A percentile compares a stretch with the other conserved stretches of the same genome.
Conservation (phyloP, 1,139 yeast genomes). For the Lodderomyces orthopsilosis region DNA sequence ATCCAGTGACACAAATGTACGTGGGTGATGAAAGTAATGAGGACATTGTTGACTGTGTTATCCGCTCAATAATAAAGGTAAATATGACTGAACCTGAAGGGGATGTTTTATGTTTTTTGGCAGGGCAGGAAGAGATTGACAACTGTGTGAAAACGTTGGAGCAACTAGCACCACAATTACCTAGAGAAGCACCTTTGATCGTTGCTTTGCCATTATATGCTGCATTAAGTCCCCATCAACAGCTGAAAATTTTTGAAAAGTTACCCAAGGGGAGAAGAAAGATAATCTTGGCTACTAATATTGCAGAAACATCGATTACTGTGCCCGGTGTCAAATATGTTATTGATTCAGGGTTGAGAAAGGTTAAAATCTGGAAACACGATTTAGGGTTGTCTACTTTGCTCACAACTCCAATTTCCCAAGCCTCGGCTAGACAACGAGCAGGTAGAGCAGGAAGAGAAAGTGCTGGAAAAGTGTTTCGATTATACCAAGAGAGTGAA, state of each 20-base stretch:
- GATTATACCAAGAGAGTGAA: constrained; percentile 75
- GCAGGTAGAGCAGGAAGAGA: constrained; percentile 99
- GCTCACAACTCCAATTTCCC: constrained; percentile 87
- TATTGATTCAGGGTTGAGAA: constrained; percentile 86
- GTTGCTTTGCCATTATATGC: constrained; percentile 88
- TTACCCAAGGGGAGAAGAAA: constrained; percentile 65
- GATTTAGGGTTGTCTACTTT: constrained; percentile 87
- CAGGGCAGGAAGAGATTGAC: constrained; percentile 98
- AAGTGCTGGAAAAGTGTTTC: constrained; percentile 78
- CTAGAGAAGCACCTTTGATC: constrained; percentile 72
- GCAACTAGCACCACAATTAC: constrained; percentile 61
- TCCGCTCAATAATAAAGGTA: constrained; percentile 72
- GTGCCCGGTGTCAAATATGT: constrained; percentile 95
- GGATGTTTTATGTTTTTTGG: constrained; percentile 83
- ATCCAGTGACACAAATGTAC: constrained; percentile 73
- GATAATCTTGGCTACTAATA: constrained; percentile 86
- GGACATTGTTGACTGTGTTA: constrained; percentile 78
- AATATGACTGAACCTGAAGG: constrained; percentile 81
- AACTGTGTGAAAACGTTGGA: constrained; percentile 65
- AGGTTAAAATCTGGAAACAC: constrained; percentile 93
- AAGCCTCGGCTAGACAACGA: constrained; percentile 92
- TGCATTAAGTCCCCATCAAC: constrained; percentile 82
- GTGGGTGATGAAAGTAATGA: constrained; percentile 50
- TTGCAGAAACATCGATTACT: constrained; percentile 96
- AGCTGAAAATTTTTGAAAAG: constrained; percentile 69